Conservation (phyloP, 2,329 filamentous ascomycete genomes). For the Diplodia sapinea region DNA sequence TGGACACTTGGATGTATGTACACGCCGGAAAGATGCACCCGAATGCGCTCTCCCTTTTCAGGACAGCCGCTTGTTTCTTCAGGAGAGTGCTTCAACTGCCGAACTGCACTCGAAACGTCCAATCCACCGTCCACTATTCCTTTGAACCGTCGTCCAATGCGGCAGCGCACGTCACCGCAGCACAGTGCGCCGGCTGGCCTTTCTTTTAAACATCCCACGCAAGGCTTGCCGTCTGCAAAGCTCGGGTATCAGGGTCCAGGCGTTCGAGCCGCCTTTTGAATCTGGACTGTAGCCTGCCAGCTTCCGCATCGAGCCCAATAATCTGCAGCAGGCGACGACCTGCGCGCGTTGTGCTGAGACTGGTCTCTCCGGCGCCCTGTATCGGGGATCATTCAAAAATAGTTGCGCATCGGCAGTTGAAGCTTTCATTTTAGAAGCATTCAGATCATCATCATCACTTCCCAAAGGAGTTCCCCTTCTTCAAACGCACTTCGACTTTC, state of each 20-base stretch:
- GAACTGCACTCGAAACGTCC: neutral
- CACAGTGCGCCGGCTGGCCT: neutral
- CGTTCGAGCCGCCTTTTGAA: neutral
- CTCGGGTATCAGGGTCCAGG: constrained; percentile 1
- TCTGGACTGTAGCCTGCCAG: neutral
- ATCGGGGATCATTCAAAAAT: constrained; percentile 1
- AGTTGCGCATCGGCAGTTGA: neutral
- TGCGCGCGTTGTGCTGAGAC: neutral
- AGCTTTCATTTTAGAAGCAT: neutral
- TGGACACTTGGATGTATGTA: neutral
- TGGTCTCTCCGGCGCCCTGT: neutral
- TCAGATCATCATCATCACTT: neutral
- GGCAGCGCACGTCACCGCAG: neutral
- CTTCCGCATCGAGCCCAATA: neutral
- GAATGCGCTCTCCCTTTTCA: neutral
- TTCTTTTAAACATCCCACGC: neutral
- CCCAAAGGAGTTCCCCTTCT: neutral
- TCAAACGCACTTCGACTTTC: neutral
- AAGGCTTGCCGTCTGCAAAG: neutral
- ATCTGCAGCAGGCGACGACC: neutral
- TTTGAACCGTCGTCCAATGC: neutral
- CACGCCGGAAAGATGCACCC: neutral
- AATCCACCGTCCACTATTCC: neutral
- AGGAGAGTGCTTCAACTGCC: neutral
- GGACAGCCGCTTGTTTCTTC: neutral